Conservation (phyloP, 495 filamentous ascomycete species). For the Hypoxylon fragiforme region DNA sequence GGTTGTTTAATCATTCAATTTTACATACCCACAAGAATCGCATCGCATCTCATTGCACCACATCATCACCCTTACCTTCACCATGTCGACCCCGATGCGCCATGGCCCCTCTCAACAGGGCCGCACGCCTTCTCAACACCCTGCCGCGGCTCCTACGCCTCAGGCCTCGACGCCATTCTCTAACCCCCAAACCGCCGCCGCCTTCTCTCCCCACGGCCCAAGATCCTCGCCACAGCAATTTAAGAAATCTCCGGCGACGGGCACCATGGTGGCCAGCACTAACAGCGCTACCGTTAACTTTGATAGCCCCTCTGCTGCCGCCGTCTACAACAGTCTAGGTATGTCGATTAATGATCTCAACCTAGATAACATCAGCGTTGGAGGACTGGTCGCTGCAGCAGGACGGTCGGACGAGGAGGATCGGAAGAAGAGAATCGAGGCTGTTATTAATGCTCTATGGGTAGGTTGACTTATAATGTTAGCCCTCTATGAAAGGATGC, state of each 20-base stretch:
- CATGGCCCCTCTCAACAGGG: slow-evolving; percentile 54
- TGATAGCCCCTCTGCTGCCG: slow-evolving; percentile 56
- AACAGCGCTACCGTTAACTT: slow-evolving; percentile 48
- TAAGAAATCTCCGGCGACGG: slow-evolving; percentile 56
- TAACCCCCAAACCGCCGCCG: slow-evolving; percentile 45
- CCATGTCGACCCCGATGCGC: slow-evolving; percentile 57
- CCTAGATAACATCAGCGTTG: slow-evolving; percentile 42
- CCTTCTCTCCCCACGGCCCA: slow-evolving; percentile 54
- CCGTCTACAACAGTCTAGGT: slow-evolving; percentile 51
- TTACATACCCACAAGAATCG: not conserved
- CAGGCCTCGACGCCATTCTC: slow-evolving; percentile 61
- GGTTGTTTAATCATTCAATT: too few species aligned
- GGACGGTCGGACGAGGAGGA: slow-evolving; percentile 60
- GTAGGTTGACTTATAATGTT: slow-evolving; percentile 18
- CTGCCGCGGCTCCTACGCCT: slow-evolving; percentile 54
- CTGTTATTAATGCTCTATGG: slow-evolving; percentile 53
- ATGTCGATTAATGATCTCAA: slow-evolving; percentile 47
- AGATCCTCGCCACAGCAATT: slow-evolving; percentile 58
- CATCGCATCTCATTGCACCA: not conserved
- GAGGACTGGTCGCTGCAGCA: slow-evolving; percentile 36
- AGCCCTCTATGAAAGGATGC: slow-evolving; percentile 1
- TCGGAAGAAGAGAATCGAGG: slow-evolving; percentile 55
- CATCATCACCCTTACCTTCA: not conserved
- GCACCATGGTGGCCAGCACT: slow-evolving; percentile 36
- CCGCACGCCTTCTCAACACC: slow-evolving; percentile 50